A percentile compares a stretch with the other conserved stretches of the same genome.
phyloP scores from a whole-genome alignment of 805 yeast genomes.

The Jamesozyma jinghongensis region DNA sequence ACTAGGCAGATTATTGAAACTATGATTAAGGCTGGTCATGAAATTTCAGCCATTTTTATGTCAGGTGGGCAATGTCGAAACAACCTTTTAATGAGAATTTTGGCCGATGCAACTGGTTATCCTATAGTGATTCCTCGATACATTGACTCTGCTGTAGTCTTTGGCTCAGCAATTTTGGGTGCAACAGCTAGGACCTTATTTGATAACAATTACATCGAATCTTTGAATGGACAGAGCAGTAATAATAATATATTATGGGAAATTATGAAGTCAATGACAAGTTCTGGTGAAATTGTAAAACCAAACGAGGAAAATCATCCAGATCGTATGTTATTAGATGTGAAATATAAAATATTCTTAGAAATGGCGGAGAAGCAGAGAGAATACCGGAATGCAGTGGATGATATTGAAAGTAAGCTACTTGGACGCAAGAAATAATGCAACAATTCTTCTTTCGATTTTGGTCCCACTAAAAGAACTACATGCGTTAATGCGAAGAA shows the following conservation, averaged over 20 bases:
- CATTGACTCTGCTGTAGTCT: constrained; percentile 94
- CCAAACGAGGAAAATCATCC: constrained; percentile 53
- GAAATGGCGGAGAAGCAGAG: constrained; percentile 82
- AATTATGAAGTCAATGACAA: constrained; percentile 75
- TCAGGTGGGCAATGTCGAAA: constrained; percentile 97
- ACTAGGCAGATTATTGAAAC: constrained; percentile 89
- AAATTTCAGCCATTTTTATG: constrained; percentile 67
- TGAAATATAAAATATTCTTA: constrained; percentile 76
- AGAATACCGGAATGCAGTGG: constrained; percentile 64
- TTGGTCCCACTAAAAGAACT: too few relatives aligned
- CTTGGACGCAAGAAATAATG: too few relatives aligned
- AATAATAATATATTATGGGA: constrained; percentile 59
- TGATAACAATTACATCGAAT: constrained; percentile 17
- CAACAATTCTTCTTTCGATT: too few relatives aligned
- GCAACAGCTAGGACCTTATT: constrained; percentile 81
- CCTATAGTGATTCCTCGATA: constrained; percentile 90
- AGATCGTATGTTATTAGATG: constrained; percentile 61
- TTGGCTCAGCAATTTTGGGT: constrained; percentile 91
- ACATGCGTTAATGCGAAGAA: too few relatives aligned
- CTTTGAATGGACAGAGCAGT: constrained; percentile 2
- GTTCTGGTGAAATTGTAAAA: constrained; percentile 67
- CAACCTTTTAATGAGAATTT: constrained; percentile 73
- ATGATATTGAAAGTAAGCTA: constrained; percentile 35
- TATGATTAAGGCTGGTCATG: constrained; percentile 74
- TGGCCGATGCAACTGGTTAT: constrained; percentile 87